Evolutionary conservation across 129 eudicot genomes (phyloP).

Genomic region (Artemisia annua): DNA sequence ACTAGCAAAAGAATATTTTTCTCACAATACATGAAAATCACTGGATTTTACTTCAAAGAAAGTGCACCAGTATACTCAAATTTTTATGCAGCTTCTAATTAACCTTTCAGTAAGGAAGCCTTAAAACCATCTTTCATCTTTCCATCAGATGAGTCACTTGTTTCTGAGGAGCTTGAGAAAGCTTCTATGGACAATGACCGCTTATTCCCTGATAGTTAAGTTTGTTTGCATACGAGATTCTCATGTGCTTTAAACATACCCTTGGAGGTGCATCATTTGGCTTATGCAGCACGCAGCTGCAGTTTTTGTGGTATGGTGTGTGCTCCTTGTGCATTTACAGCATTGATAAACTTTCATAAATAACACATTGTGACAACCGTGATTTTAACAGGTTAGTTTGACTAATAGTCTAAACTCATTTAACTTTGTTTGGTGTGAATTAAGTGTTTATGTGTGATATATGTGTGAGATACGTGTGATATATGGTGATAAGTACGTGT

Average conservation of each 20-base stretch:
- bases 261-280: constrained; percentile 7
- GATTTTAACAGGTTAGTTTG: too few relatives aligned
- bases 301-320: constrained; percentile 48
- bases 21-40: background rate
- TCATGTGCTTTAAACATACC: constrained; percentile 19
- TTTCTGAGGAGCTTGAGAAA: constrained; percentile 26
- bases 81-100: background rate
- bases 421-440: too few relatives aligned
- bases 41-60: background rate
- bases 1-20: background rate
- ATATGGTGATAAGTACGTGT: too few relatives aligned
- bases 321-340: constrained; percentile 33
- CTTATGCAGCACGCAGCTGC: constrained; percentile 45
- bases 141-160: background rate
- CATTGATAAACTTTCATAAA: constrained; percentile 32
- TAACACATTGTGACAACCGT: too few relatives aligned
- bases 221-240: constrained; percentile 32
- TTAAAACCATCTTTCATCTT: constrained; percentile 3
- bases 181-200: constrained; percentile 23
- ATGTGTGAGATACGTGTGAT: too few relatives aligned
- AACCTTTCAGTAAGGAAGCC: background rate
- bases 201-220: background rate
- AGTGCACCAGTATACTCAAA: background rate
- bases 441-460: too few relatives aligned
- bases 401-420: too few relatives aligned